These are phyloP conservation scores for Ophiostoma sp. DNA, from an alignment of 2,329 filamentous ascomycete genomes.

Conservation along the genomic window DNA sequence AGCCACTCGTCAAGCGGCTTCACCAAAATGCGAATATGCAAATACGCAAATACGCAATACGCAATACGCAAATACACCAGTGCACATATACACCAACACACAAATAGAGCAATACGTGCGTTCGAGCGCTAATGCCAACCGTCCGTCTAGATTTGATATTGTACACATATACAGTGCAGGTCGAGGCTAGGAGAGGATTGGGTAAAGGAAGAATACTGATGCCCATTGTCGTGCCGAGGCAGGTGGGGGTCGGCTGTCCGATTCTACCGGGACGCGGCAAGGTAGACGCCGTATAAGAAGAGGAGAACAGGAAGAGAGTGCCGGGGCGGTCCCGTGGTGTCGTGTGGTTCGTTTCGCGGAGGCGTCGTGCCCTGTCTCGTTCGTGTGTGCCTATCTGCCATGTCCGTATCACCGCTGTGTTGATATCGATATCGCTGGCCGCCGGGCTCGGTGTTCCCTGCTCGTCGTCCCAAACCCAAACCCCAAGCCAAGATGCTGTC, in stretches of 20 bases:
- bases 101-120: background rate
- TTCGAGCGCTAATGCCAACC: constrained; percentile 17
- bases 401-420: background rate
- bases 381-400: background rate
- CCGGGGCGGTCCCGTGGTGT: too few relatives aligned
- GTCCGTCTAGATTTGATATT: constrained; percentile 46
- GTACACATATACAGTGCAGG: constrained; percentile 48
- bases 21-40: too few relatives aligned
- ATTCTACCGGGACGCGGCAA: too few relatives aligned
- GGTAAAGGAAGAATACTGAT: constrained; percentile 31
- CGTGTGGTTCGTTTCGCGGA: too few relatives aligned
- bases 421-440: background rate
- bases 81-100: background rate
- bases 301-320: too few relatives aligned
- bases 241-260: too few relatives aligned
- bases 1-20: too few relatives aligned
- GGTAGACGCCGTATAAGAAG: too few relatives aligned
- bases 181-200: constrained; percentile 27
- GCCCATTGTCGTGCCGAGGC: background rate
- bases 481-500: constrained; percentile 18
- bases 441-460: background rate
- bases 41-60: too few relatives aligned
- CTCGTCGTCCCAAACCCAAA: constrained; percentile 13
- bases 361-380: too few relatives aligned
- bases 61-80: too few relatives aligned